Percentiles rank a stretch among this genome's conserved stretches.
phyloP scores from a whole-genome alignment of 306 rosid genomes.

The Casuarina cunninghamiana region DNA sequence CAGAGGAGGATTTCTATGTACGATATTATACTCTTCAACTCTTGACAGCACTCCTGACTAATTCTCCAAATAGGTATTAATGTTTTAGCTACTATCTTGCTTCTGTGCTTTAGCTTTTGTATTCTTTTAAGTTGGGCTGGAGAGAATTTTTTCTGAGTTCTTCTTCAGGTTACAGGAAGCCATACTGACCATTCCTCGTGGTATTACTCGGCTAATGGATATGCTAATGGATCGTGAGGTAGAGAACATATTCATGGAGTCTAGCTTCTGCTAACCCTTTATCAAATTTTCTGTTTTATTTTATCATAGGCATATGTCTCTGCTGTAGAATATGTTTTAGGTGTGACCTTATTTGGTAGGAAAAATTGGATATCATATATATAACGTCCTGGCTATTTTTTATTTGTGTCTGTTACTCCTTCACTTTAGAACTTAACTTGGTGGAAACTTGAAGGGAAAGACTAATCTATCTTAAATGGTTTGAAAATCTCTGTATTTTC shows the following conservation, averaged over 20 bases:
- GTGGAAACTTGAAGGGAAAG: neutral
- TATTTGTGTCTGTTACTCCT: neutral
- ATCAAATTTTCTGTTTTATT: conserved; percentile 7
- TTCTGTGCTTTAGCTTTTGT: conserved; percentile 20
- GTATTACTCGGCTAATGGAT: conserved; percentile 93
- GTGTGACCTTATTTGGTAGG: neutral
- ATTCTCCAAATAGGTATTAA: conserved; percentile 75
- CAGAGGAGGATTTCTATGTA: conserved; percentile 94
- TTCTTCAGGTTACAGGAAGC: conserved; percentile 91
- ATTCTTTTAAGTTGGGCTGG: conserved; percentile 12
- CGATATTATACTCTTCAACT: conserved; percentile 93
- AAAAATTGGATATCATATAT: neutral
- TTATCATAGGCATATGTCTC: neutral
- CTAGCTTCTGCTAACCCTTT: conserved; percentile 8
- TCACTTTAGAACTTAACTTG: neutral
- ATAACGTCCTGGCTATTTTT: neutral
- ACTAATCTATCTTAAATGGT: neutral
- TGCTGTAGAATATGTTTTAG: conserved; percentile 1
- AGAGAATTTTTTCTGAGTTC: conserved; percentile 41
- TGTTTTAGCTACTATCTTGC: conserved; percentile 28
- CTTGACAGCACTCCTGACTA: conserved; percentile 86
- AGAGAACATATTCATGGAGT: conserved; percentile 25
- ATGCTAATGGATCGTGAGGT: conserved; percentile 99
- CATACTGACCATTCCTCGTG: conserved; percentile 85
- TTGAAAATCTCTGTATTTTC: neutral